These are phyloP conservation scores for Cryptococcus amylolentus DNA, from an alignment of 1,284 basidiomycete species.

Conservation along the genomic window DNA sequence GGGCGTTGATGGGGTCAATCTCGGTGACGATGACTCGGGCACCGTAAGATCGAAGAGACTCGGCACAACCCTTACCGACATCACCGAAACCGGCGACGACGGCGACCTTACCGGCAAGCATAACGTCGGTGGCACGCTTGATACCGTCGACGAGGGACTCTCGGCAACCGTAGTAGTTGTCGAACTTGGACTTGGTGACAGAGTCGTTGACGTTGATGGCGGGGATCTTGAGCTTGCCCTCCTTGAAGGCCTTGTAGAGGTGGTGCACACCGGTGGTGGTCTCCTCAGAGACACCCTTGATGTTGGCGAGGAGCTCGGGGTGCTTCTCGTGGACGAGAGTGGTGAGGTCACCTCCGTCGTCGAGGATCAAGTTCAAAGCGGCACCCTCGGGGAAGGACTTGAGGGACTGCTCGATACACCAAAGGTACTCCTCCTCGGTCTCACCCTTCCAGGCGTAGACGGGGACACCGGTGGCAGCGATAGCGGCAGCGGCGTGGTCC, in stretches of 20 bases:
- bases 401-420: slow-evolving; percentile 97
- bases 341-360: slow-evolving; percentile 98
- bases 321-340: slow-evolving; percentile 93
- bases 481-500: slow-evolving; percentile 97
- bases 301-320: slow-evolving; percentile 81
- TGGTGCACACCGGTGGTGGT: slow-evolving; percentile 99
- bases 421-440: slow-evolving; percentile 97
- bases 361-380: slow-evolving; percentile 97
- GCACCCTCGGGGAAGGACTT: slow-evolving; percentile 66
- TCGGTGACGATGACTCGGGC: slow-evolving; percentile 95
- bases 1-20: slow-evolving; percentile 99
- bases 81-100: slow-evolving; percentile 99
- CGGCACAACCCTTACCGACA: slow-evolving; percentile 98
- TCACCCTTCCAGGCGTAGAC: slow-evolving; percentile 99
- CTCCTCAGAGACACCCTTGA: slow-evolving; percentile 96
- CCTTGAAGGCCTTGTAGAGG: slow-evolving; percentile 94
- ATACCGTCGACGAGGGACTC: slow-evolving; percentile 99
- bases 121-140: slow-evolving; percentile 99
- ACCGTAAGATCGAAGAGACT: slow-evolving; percentile 94
- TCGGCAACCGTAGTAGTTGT: slow-evolving; percentile 86
- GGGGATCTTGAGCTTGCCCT: slow-evolving; percentile 92
- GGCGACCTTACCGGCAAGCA: slow-evolving; percentile 99
- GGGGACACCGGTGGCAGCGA: slow-evolving; percentile 95
- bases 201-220: slow-evolving; percentile 99
- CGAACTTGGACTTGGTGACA: slow-evolving; percentile 99